A percentile compares a stretch with the other conserved stretches of the same genome.
These are phyloP conservation scores for Cryptococcus amylolentus DNA, from an alignment of 1,284 basidiomycete species.

Conservation along the genomic window DNA sequence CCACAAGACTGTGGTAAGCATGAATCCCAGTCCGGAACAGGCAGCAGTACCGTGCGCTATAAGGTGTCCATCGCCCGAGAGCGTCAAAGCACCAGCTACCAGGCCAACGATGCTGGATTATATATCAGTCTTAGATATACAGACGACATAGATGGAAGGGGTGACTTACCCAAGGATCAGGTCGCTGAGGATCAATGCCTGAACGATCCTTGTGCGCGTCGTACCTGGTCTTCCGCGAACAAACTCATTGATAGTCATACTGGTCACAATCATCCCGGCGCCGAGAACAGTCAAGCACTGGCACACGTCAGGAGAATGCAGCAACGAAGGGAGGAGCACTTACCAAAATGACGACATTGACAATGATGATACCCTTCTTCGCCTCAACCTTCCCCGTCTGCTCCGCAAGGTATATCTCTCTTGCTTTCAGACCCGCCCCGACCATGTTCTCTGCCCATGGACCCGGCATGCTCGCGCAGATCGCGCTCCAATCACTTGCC, in stretches of 20 bases:
- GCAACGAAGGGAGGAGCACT: not conserved
- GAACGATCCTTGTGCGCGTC: constrained; percentile 45
- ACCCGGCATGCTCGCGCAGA: not conserved
- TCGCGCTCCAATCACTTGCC: too few relatives aligned
- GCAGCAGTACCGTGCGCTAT: constrained; percentile 26
- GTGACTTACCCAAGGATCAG: constrained; percentile 41
- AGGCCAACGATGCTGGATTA: constrained; percentile 28
- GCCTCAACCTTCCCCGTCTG: constrained; percentile 19
- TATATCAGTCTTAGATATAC: not conserved
- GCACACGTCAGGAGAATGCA: not conserved
- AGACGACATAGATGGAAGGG: not conserved
- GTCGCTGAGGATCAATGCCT: constrained; percentile 46
- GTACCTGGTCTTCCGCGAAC: constrained; percentile 37
- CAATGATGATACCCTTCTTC: constrained; percentile 37
- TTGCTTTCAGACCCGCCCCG: not conserved
- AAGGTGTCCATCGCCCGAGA: constrained; percentile 18
- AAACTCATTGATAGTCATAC: constrained; percentile 37
- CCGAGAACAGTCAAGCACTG: constrained; percentile 38
- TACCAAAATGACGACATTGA: constrained; percentile 43
- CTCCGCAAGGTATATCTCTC: constrained; percentile 2
- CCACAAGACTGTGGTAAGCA: constrained; percentile 40
- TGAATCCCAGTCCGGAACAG: constrained; percentile 45
- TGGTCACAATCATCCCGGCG: constrained; percentile 30
- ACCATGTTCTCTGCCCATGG: not conserved
- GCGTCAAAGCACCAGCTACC: constrained; percentile 27